Conservation (phyloP, 2,329 filamentous ascomycete species). For the Fusarium floridanum region DNA sequence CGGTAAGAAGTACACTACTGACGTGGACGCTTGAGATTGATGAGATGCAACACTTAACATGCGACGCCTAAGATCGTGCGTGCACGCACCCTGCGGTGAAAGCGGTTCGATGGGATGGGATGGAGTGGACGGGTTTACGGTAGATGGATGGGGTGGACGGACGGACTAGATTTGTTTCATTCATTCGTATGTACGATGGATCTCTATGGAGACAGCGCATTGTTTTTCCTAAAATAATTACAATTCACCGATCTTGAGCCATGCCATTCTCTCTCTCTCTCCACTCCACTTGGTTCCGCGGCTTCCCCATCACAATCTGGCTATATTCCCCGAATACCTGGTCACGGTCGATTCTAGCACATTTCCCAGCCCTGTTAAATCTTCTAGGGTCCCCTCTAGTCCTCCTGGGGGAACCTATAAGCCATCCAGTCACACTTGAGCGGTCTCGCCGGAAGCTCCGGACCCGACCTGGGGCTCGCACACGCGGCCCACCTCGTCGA, state of each 20-base stretch:
- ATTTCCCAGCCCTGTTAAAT: not conserved
- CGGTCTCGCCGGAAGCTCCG: not conserved
- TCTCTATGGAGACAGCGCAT: not conserved
- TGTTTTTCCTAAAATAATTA: not conserved
- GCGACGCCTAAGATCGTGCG: slow-evolving; percentile 5
- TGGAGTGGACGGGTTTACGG: not conserved
- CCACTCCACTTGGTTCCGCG: not conserved
- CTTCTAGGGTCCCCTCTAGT: not conserved
- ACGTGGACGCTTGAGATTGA: slow-evolving; percentile 24
- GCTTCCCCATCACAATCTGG: not conserved
- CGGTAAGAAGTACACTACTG: slow-evolving; percentile 48
- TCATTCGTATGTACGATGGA: not conserved
- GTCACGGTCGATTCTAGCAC: not conserved
- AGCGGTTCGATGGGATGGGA: not conserved
- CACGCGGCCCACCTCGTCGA: not conserved
- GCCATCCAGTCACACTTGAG: not conserved
- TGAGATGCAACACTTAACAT: not conserved
- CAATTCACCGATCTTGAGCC: not conserved
- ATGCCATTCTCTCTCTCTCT: not conserved
- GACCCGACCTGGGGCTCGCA: not conserved
- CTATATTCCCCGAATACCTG: not conserved
- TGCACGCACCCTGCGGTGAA: not conserved
- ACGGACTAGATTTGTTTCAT: not conserved
- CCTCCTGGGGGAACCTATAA: not conserved
- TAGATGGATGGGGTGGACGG: not conserved